Base-by-base conservation (phyloP, 805 yeast species). In the Suhomyces kilbournensis region DNA sequence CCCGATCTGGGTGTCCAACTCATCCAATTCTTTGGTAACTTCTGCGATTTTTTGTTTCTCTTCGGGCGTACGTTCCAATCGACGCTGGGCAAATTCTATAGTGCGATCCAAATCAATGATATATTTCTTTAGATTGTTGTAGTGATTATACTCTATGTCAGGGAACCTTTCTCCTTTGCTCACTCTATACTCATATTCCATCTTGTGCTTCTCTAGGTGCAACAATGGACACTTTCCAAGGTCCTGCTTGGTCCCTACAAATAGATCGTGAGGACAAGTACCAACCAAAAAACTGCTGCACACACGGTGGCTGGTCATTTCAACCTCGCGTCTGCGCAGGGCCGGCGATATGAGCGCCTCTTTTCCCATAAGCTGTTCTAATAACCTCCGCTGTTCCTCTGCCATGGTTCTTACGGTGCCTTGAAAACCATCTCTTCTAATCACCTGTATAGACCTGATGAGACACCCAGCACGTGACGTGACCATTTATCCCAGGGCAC, bases 261-360 rank as follows among this genome's bases (percentile, higher is more conserved):
- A 88, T 46, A 91, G 66, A 56, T 91, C 97, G 65, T 88, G 85
- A 0, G 96, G 93, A 60, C 98, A 92, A 7, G 81, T 79, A 0
- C 94, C 97, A 14, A 90, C 89, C n/a, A 92, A 67, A 64, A 85
- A 92, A 17, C 88, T 76, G 64, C 87, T 88, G 69, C 98, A 92
- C 6, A 90, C 84, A 44, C 82, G 74, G 12, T 49, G 77, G 66
- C 56, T 71, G 45, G 70, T 73, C 70, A 68, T 75, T 58, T 63
- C 82, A 51, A 66, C 75, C 62, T 60, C 79, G 59, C 59, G 71
- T 54, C 69, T 69, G 56, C 67, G 48, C 19, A n/a, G 59, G 20
- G 60, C 63, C 25, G 72, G 71, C 14, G 71, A 65, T 12, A 70
- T 64, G 44, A 79, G 62, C 3, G 78, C 71, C 34, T 81, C 86